phyloP scores from a whole-genome alignment of 23 red algal genomes.

The Pyropia yezoensis region DNA sequence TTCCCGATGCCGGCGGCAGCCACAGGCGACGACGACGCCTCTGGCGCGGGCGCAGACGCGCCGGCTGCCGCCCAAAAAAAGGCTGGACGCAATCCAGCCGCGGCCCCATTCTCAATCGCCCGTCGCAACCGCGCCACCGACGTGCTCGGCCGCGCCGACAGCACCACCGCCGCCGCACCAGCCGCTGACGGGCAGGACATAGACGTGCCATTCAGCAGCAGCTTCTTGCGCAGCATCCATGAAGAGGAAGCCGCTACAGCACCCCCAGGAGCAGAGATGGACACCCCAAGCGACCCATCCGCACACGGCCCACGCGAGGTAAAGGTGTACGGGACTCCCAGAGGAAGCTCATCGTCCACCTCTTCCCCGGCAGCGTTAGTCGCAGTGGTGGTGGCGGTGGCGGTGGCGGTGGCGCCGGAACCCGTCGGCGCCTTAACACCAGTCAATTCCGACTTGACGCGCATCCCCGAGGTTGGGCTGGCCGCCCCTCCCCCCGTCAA shows the following conservation, averaged over 20 bases:
- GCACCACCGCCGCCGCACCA: slow-evolving; percentile 42
- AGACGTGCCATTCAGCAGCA: slow-evolving; percentile 57
- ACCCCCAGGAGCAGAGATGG: slow-evolving; percentile 52
- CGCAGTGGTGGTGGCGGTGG: not conserved
- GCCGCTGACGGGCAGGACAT: slow-evolving; percentile 69
- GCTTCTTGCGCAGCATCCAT: slow-evolving; percentile 57
- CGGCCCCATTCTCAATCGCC: slow-evolving; percentile 46
- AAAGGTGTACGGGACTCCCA: slow-evolving; percentile 55
- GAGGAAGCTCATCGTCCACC: slow-evolving; percentile 2
- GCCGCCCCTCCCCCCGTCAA: too few relatives aligned
- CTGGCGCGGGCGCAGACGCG: too few relatives aligned
- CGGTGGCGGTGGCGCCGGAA: not conserved
- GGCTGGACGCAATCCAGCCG: too few relatives aligned
- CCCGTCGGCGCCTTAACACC: not conserved
- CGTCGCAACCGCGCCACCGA: slow-evolving; percentile 20
- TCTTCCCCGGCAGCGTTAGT: not conserved
- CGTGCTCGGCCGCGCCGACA: slow-evolving; percentile 54
- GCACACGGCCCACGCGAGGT: slow-evolving; percentile 36
- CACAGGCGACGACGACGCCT: too few relatives aligned
- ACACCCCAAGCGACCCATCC: slow-evolving; percentile 56
- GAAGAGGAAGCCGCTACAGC: slow-evolving; percentile 49
- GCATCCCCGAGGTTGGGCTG: too few relatives aligned
- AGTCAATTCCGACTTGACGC: too few relatives aligned
- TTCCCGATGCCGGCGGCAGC: too few relatives aligned
- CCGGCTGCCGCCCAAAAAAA: too few relatives aligned